Conservation (phyloP, 139 green algal genomes). For the Eudorina sp. region DNA sequence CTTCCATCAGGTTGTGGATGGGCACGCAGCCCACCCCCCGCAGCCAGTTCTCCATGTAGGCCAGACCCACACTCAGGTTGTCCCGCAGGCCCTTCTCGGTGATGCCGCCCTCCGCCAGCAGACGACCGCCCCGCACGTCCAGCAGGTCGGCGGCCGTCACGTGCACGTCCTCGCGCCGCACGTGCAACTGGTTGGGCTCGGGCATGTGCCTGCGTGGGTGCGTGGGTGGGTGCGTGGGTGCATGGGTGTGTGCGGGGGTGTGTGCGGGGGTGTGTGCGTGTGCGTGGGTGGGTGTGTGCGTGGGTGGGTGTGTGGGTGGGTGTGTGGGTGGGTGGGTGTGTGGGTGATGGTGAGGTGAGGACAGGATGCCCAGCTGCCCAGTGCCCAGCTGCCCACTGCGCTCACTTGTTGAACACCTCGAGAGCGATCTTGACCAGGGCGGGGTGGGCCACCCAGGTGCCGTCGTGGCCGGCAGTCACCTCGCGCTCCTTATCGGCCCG, state of each 20-base stretch:
- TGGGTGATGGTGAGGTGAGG: background rate
- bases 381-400: background rate
- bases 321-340: no score
- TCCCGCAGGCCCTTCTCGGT: constrained; percentile 76
- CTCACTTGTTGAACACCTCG: constrained; percentile 74
- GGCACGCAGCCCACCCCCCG: constrained; percentile 88
- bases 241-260: no score
- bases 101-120: constrained; percentile 59
- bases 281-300: no score
- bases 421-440: constrained; percentile 79
- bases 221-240: no score
- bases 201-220: constrained; percentile 78
- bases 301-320: no score
- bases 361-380: background rate
- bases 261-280: no score
- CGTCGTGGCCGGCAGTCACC: constrained; percentile 88
- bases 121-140: constrained; percentile 43
- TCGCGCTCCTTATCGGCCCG: constrained; percentile 89
- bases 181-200: constrained; percentile 81
- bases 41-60: constrained; percentile 93
- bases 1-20: constrained; percentile 94
- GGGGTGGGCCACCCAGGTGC: constrained; percentile 90
- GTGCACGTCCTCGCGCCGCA: constrained; percentile 77
- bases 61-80: constrained; percentile 82
- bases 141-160: constrained; percentile 76